These are phyloP conservation scores for Colletotrichum sublineola DNA, from an alignment of 2,329 filamentous ascomycete species.

Conservation along the genomic window DNA sequence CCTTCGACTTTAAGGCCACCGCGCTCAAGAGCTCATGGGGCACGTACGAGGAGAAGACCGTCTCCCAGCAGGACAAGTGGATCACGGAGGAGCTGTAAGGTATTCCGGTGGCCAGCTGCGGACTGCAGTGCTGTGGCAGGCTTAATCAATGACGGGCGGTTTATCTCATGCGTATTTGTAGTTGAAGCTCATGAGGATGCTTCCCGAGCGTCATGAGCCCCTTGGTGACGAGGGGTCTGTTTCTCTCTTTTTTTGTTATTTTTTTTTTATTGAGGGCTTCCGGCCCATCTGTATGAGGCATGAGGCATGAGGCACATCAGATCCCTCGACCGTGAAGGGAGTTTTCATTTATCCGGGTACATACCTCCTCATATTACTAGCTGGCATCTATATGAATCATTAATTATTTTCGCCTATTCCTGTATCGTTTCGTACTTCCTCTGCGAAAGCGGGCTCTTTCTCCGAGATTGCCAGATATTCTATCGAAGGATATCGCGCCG, in stretches of 20 bases:
- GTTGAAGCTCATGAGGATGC: not conserved
- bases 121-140: not conserved
- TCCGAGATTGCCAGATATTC: not conserved
- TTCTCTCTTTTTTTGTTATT: not conserved
- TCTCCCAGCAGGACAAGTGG: constrained; percentile 22
- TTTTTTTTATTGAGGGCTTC: not conserved
- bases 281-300: not conserved
- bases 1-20: constrained; percentile 36
- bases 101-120: not conserved
- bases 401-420: not conserved
- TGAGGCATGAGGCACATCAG: not conserved
- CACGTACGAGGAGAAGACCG: constrained; percentile 24
- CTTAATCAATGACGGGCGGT: not conserved
- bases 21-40: constrained; percentile 41
- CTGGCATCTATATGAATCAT: constrained; percentile 1
- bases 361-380: not conserved
- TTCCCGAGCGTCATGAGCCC: too few relatives aligned
- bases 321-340: not conserved
- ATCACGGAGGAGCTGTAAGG: constrained; percentile 26
- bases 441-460: not conserved
- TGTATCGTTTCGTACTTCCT: too few relatives aligned
- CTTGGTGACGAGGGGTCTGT: not conserved
- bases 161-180: not conserved
- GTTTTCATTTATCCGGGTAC: not conserved
- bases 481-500: not conserved